phyloP scores from a whole-genome alignment of 1,284 basidiomycete genomes.

The Testicularia cyperi region DNA sequence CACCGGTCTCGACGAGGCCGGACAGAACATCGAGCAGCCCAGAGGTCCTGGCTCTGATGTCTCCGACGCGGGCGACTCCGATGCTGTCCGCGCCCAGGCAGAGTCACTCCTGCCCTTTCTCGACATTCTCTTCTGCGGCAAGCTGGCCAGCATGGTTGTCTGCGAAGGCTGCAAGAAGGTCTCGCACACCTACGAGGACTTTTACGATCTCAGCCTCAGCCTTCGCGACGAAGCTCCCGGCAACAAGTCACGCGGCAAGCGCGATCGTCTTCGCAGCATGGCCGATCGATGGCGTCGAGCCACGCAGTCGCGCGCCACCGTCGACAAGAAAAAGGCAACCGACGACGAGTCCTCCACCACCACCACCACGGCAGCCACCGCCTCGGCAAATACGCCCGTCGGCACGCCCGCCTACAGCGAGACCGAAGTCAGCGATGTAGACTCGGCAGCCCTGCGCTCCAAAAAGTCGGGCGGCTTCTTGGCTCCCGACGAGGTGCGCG shows the following conservation, averaged over 20 bases:
- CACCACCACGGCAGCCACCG: slow-evolving; percentile 16
- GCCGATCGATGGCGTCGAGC: slow-evolving; percentile 38
- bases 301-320: slow-evolving; percentile 20
- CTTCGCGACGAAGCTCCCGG: slow-evolving; percentile 62
- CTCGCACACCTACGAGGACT: slow-evolving; percentile 87
- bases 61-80: background rate
- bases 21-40: slow-evolving; percentile 2
- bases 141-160: slow-evolving; percentile 82
- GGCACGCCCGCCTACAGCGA: slow-evolving; percentile 36
- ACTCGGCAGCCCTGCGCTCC: slow-evolving; percentile 62
- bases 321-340: slow-evolving; percentile 10
- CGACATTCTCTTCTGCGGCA: slow-evolving; percentile 85
- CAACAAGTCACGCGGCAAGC: slow-evolving; percentile 30
- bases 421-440: slow-evolving; percentile 66
- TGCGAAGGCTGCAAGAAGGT: slow-evolving; percentile 87
- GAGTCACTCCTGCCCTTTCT: slow-evolving; percentile 73
- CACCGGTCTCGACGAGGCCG: too few relatives aligned
- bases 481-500: slow-evolving; percentile 27
- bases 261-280: slow-evolving; percentile 40
- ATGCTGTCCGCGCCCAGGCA: slow-evolving; percentile 59
- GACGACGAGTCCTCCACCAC: slow-evolving; percentile 5
- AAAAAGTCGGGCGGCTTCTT: slow-evolving; percentile 61
- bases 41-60: background rate
- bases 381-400: slow-evolving; percentile 17
- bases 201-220: slow-evolving; percentile 84